Percentiles rank a stretch among this genome's conserved stretches.
Evolutionary conservation across 345 rosid species (phyloP).

Genomic region (Clarkia xantiana): DNA sequence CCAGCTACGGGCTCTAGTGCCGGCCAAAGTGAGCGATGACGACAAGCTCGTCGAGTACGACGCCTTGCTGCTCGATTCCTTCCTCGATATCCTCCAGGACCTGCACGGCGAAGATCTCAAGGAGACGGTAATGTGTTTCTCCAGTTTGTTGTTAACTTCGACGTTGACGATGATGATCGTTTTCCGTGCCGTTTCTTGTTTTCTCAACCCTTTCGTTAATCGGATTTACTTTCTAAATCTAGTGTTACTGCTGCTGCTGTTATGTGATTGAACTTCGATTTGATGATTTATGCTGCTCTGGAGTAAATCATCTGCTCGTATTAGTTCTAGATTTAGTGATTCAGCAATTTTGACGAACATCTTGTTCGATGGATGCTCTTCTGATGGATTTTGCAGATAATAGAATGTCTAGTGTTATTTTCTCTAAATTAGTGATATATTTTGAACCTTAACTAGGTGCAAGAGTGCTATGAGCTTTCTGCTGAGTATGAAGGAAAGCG

Average conservation of each 20-base stretch:
- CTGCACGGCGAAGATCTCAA: conserved; percentile 90
- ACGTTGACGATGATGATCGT: not conserved
- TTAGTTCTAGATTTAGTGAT: too few species aligned
- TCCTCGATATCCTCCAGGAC: conserved; percentile 90
- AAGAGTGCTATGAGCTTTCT: conserved; percentile 88
- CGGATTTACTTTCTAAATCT: too few species aligned
- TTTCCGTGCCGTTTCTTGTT: too few species aligned
- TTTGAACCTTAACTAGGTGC: conserved; percentile 36
- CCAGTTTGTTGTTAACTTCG: not conserved
- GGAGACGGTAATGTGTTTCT: conserved; percentile 47
- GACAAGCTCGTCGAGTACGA: conserved; percentile 93
- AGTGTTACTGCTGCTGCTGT: too few species aligned
- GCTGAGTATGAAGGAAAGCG: conserved; percentile 88
- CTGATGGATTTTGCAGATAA: not conserved
- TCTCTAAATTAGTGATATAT: not conserved
- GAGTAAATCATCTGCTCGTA: too few species aligned
- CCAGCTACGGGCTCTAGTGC: conserved; percentile 72
- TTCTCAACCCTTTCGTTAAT: too few species aligned
- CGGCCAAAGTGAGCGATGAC: conserved; percentile 82
- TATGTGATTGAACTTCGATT: too few species aligned
- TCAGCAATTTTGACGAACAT: too few species aligned
- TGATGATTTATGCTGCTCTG: too few species aligned
- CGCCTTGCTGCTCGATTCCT: conserved; percentile 86
- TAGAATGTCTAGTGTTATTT: not conserved
- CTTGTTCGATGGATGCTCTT: not conserved